Conservation (phyloP, 2,329 filamentous ascomycete species). For the Stagonosporopsis tanaceti region DNA sequence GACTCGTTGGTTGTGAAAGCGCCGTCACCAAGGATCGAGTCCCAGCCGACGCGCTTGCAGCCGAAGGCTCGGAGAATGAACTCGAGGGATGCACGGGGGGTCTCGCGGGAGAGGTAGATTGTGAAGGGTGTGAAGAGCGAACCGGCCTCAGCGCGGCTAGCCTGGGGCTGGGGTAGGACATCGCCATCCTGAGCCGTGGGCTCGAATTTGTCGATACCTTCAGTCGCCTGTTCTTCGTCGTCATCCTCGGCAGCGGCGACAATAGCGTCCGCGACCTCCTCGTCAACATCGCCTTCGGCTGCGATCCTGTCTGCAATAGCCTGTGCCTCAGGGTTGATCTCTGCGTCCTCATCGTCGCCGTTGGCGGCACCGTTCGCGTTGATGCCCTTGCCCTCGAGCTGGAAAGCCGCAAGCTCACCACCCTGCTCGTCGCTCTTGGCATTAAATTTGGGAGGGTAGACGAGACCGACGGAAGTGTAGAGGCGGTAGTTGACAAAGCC, state of each 20-base stretch:
- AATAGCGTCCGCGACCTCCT: conserved; percentile 47
- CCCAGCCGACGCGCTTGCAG: conserved; percentile 96
- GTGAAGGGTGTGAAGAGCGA: conserved; percentile 88
- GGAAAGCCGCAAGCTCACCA: conserved; percentile 90
- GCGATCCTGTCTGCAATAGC: conserved; percentile 58
- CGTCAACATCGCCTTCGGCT: conserved; percentile 44
- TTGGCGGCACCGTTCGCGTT: conserved; percentile 42
- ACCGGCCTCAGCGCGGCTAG: conserved; percentile 70
- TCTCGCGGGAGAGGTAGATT: conserved; percentile 92
- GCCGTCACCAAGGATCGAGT: conserved; percentile 86
- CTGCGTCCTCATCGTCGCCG: conserved; percentile 32
- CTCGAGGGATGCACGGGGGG: conserved; percentile 87
- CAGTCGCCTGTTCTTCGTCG: conserved; percentile 47
- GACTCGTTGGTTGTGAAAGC: conserved; percentile 90
- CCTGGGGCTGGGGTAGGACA: conserved; percentile 79
- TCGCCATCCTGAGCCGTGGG: conserved; percentile 85
- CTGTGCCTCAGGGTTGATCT: conserved; percentile 55
- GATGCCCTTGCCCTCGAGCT: conserved; percentile 77
- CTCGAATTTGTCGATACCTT: conserved; percentile 87
- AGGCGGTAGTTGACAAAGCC: conserved; percentile 96
- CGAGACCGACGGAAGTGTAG: conserved; percentile 88
- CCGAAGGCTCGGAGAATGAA: conserved; percentile 94
- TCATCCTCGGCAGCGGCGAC: conserved; percentile 28
- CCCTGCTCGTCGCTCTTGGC: conserved; percentile 84
- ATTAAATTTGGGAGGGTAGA: conserved; percentile 96